Percentiles rank a stretch among this genome's conserved stretches.
These are phyloP conservation scores for Peronospora tabacina DNA, from an alignment of 352 stramenopile genomes.

Conservation along the genomic window DNA sequence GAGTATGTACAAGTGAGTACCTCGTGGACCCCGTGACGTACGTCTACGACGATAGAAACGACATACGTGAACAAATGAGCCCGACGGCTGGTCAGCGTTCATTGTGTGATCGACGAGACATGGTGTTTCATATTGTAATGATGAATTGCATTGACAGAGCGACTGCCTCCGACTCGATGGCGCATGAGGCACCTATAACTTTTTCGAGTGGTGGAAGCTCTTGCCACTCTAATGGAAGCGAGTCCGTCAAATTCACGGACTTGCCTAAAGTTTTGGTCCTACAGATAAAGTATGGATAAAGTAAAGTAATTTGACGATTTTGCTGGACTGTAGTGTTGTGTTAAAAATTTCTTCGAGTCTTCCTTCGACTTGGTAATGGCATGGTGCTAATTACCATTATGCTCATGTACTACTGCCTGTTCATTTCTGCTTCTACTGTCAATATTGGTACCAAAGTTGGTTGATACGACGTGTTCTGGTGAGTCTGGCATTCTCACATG, in stretches of 20 bases:
- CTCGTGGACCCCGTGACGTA: slow-evolving; percentile 7
- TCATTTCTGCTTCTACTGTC: too few relatives aligned
- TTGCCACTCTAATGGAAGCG: slow-evolving; percentile 25
- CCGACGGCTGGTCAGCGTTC: slow-evolving; percentile 12
- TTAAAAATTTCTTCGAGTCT: too few relatives aligned
- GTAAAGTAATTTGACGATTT: slow-evolving; percentile 27
- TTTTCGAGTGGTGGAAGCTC: slow-evolving; percentile 13
- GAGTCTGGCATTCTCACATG: slow-evolving; percentile 6
- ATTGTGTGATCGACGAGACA: background rate
- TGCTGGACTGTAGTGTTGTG: background rate
- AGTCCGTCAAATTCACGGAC: slow-evolving; percentile 27
- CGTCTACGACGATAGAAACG: slow-evolving; percentile 2
- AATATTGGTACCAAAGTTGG: too few relatives aligned
- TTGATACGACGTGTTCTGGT: background rate
- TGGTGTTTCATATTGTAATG: slow-evolving; percentile 10
- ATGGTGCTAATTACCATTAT: too few relatives aligned
- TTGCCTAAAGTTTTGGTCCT: slow-evolving; percentile 27
- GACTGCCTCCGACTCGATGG: slow-evolving; percentile 20
- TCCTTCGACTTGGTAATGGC: too few relatives aligned
- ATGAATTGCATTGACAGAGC: slow-evolving; percentile 22
- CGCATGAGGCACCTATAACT: slow-evolving; percentile 21
- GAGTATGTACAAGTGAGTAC: slow-evolving; percentile 18
- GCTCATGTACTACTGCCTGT: too few relatives aligned
- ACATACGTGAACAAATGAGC: slow-evolving; percentile 7
- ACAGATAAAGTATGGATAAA: slow-evolving; percentile 40